Percentiles rank a stretch among this genome's conserved stretches.
phyloP scores from a whole-genome alignment of 2,329 filamentous ascomycete species.

The Akanthomyces dipterigenus region DNA sequence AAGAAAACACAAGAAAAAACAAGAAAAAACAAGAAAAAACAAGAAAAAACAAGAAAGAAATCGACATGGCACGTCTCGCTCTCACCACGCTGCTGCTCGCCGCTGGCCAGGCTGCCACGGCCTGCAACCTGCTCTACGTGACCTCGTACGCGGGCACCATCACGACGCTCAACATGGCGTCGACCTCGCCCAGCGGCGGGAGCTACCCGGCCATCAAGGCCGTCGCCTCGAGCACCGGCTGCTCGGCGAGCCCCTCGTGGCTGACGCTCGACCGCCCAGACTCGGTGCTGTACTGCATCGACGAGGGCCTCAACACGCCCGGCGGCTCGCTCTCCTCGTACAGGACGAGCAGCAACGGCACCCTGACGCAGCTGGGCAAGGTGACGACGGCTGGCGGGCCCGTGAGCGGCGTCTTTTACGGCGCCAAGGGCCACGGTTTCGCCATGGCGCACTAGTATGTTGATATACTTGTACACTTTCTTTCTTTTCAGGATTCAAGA shows the following conservation, averaged over 20 bases:
- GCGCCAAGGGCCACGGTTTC: constrained; percentile 28
- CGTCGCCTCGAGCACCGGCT: constrained; percentile 38
- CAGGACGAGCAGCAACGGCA: constrained; percentile 29
- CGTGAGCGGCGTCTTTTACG: constrained; percentile 38
- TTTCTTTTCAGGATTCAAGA: background rate
- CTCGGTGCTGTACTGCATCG: constrained; percentile 49
- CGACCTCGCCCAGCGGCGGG: constrained; percentile 16
- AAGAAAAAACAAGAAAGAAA: too few species aligned
- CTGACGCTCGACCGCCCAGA: constrained; percentile 46
- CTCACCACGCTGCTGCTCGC: constrained; percentile 14
- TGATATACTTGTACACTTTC: too few species aligned
- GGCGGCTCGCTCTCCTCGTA: constrained; percentile 43
- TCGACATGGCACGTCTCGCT: constrained; percentile 2
- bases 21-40: too few species aligned
- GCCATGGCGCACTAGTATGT: constrained; percentile 42
- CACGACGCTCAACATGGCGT: constrained; percentile 39
- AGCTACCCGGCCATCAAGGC: constrained; percentile 30
- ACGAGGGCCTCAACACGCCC: constrained; percentile 45
- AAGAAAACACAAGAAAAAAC: too few species aligned
- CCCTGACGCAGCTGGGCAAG: constrained; percentile 30
- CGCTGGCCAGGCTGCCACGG: constrained; percentile 19
- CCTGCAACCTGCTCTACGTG: constrained; percentile 38
- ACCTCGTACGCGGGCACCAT: constrained; percentile 42
- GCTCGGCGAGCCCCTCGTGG: constrained; percentile 53
- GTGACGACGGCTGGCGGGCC: constrained; percentile 33